Evolutionary conservation across 2,329 filamentous ascomycete species (phyloP).

Genomic region (Claviceps paspali): DNA sequence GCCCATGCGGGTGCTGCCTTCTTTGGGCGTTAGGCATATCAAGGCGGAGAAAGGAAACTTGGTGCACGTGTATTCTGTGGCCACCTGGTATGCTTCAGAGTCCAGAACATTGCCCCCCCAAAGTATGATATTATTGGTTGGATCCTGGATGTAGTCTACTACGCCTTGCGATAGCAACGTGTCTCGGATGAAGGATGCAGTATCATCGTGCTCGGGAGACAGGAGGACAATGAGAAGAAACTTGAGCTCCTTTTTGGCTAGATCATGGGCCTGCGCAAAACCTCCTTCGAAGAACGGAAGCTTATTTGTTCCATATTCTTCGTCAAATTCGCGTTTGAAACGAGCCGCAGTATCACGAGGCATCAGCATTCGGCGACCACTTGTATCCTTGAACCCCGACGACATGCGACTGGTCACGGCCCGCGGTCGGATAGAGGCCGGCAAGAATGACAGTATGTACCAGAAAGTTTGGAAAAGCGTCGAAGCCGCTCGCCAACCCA

Average conservation of each 20-base stretch:
- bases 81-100: conserved; percentile 85
- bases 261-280: conserved; percentile 81
- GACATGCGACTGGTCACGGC: conserved; percentile 37
- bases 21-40: conserved; percentile 73
- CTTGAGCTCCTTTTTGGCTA: conserved; percentile 80
- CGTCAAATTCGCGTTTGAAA: conserved; percentile 86
- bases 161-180: conserved; percentile 68
- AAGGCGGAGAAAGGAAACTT: conserved; percentile 85
- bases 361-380: conserved; percentile 58
- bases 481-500: conserved; percentile 59
- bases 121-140: conserved; percentile 64
- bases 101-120: conserved; percentile 93
- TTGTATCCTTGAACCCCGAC: conserved; percentile 41
- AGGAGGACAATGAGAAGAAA: conserved; percentile 80
- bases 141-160: conserved; percentile 56
- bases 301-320: conserved; percentile 63
- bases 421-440: conserved; percentile 43
- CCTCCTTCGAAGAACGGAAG: conserved; percentile 76
- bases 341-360: conserved; percentile 77
- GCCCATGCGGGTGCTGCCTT: conserved; percentile 78
- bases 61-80: conserved; percentile 72
- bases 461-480: conserved; percentile 57
- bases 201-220: conserved; percentile 92
- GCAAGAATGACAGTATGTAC: conserved; percentile 68
- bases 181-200: conserved; percentile 61